Evolutionary conservation across 2,329 filamentous ascomycete genomes (phyloP), one percentile per base, ranked within the genome.

Genomic region (Diaporthe sp.): DNA sequence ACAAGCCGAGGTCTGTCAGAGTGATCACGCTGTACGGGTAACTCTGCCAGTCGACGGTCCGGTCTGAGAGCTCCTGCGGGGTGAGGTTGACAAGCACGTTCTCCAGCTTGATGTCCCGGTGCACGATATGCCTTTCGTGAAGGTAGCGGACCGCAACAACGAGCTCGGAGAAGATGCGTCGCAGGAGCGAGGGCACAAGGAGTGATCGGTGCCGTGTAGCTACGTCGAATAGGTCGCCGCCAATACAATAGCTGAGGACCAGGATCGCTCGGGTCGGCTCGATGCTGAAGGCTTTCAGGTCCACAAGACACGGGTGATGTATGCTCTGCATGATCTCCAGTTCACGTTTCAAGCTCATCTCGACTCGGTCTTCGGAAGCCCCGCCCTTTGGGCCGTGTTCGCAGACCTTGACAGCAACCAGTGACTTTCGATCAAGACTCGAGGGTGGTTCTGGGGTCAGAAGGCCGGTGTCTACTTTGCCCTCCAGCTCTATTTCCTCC

Each of bases 31-130:
- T 94, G 81, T 95, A 91, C 13, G 95, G 94, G 80, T 98, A 95
- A 0, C 88, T 92, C 61, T 89, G 87, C 89, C 95, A 98, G 80
- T 96, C 90, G 46, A 89, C 86, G 8, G 89, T 87, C 79, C 87
- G 77, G 80, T 91, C 88, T n/a, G 92, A 86, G 55, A 97, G 90
- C 81, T 94, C 91, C 39, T 90, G 82, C 6, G 91, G 87, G 0
- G 94, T 91, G 65, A 98, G 88, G 82, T 98, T 98, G 80, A 98
- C 94, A 42, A 99, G 92, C 57, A 98, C 95, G 83, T 77, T 90
- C 88, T 99, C 97, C 75, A 99, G 92, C 86, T 99, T 99, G 84
- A 99, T 97, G 84, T 99, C 97, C 76, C 97, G 92, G 83, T 99
- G 97, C 72, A 98, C 96, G 82, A 99, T 98, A 79, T 91, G 93